Evolutionary conservation across 2,329 filamentous ascomycete genomes (phyloP), one percentile per base, ranked within the genome.

Genomic region (Rasamsonia emersonii): DNA sequence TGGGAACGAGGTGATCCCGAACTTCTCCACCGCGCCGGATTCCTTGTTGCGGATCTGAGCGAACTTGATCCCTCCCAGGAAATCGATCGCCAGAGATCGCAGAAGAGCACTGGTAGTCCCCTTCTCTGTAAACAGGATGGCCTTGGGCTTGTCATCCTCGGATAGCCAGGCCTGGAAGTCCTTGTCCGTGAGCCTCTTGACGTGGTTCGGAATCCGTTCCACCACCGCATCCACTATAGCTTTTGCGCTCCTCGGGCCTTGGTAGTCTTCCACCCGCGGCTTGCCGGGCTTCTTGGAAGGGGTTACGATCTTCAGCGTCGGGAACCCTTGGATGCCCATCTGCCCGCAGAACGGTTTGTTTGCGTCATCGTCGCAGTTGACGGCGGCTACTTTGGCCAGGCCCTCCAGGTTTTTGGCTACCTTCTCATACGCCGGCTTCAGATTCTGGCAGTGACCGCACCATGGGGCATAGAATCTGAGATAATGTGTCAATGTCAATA

Each of bases 361-460:
- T 43, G 70, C 64, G 33, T 95, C 89, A 18, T 93, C 86, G 51
- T 98, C 89, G 60, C 91, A 98, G 61, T 98, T 83, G 43, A 98
- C 70, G 34, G 93, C 91, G 28, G 86, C 91, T 24, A 98, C 89
- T 51, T 94, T 93, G 49, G 86, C 91, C 9, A 96, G 72, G 9
- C 91, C 91, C n/a, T 82, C 75, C 37, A 98, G 79, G 49, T 79
- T 86, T 50, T 81, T 82, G 47, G 91, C 91, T 2, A 80, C 88
- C 61, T 94, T 94, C 61, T 96, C 89, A 63, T 91, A 98, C 26
- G 85, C 84, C 3, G 88, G 89, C 64, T 95, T 88, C 51, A 98
- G 80, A 63, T 82, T 95, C 64, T 94, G 75, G 67, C 91, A 98
- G 64, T 96, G 91, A 24, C 89, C 91, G 52, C 91, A 96, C 89